Percentiles rank a stretch among this genome's conserved stretches.
phyloP scores from a whole-genome alignment of 163 green algal genomes.

The Volvox carteri region DNA sequence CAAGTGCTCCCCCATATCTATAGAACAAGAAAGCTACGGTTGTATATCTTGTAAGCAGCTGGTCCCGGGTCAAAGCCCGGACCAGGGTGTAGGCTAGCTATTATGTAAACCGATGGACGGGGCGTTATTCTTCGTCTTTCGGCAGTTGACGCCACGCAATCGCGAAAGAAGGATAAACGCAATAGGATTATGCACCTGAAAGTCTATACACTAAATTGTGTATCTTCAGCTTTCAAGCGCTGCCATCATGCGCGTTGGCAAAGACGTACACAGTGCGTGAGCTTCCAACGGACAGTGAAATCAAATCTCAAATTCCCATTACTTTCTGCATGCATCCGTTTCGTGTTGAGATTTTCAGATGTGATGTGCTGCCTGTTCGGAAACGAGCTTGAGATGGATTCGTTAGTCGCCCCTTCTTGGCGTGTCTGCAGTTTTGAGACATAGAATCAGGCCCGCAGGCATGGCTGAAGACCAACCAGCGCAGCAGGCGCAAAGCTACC shows the following conservation, averaged over 20 bases:
- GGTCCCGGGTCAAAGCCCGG: conserved; percentile 10
- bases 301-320: background rate
- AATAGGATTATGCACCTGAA: too few relatives aligned
- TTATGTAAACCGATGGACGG: background rate
- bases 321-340: background rate
- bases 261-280: background rate
- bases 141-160: background rate
- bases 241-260: background rate
- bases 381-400: background rate
- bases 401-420: background rate
- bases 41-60: background rate
- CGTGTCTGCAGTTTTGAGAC: background rate
- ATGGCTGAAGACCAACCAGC: conserved; percentile 5
- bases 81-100: background rate
- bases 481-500: background rate
- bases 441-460: background rate
- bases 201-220: too few relatives aligned
- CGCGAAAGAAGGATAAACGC: too few relatives aligned
- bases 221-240: background rate
- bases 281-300: background rate
- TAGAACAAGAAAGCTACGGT: background rate
- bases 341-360: background rate
- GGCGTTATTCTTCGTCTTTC: background rate
- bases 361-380: background rate
- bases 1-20: background rate